phyloP scores from a whole-genome alignment of 2,329 filamentous ascomycete species.

The Diaporthe nobilis region DNA sequence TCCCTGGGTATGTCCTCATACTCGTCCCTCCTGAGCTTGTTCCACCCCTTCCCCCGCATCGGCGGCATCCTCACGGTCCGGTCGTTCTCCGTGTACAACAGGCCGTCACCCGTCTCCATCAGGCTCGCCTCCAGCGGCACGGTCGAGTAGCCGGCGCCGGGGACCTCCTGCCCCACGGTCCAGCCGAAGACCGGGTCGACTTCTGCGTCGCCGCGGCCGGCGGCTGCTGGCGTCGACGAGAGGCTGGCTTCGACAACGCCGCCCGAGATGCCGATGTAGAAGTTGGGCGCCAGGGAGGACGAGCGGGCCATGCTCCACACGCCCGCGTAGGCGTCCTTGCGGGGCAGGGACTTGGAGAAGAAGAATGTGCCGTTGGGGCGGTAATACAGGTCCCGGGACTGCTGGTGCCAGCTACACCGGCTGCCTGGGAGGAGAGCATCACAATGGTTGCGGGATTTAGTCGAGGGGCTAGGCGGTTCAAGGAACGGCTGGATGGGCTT shows the following conservation, averaged over 20 bases:
- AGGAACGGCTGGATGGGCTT: constrained; percentile 51
- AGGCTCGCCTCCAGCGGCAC: constrained; percentile 41
- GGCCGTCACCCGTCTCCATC: constrained; percentile 50
- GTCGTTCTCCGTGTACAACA: constrained; percentile 42
- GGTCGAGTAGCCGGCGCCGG: constrained; percentile 44
- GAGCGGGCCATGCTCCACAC: constrained; percentile 64
- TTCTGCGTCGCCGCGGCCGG: neutral
- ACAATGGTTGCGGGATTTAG: constrained; percentile 49
- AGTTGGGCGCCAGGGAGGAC: constrained; percentile 60
- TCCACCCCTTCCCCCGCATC: constrained; percentile 41
- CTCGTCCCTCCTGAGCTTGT: constrained; percentile 7
- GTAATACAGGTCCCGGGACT: constrained; percentile 59
- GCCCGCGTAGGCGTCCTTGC: constrained; percentile 42
- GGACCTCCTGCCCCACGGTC: neutral
- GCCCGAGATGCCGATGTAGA: constrained; percentile 66
- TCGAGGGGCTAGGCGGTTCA: constrained; percentile 40
- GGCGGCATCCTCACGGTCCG: constrained; percentile 43
- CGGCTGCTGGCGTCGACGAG: constrained; percentile 42
- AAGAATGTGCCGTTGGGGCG: constrained; percentile 65
- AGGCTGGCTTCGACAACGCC: constrained; percentile 60
- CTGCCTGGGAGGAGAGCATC: constrained; percentile 49
- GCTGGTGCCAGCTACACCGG: constrained; percentile 63
- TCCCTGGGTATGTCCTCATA: constrained; percentile 6
- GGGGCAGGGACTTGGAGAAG: constrained; percentile 53
- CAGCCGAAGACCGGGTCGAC: constrained; percentile 42